Conservation (phyloP, 768 basidiomycete species). For the Tulasnella sp. region DNA sequence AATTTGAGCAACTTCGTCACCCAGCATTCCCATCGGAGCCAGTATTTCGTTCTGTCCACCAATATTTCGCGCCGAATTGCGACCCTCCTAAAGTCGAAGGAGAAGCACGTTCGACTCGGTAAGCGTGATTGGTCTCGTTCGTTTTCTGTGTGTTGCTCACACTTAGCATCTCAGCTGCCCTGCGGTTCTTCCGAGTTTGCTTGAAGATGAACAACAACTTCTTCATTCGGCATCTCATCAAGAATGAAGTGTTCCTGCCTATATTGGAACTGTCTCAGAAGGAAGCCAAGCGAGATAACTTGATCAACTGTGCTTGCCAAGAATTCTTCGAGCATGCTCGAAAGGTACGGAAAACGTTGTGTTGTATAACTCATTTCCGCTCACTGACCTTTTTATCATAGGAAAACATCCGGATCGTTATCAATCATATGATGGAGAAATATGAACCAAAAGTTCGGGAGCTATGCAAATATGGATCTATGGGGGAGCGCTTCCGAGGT, state of each 20-base stretch:
- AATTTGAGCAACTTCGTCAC: slow-evolving; percentile 83
- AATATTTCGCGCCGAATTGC: slow-evolving; percentile 75
- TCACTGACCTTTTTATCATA: slow-evolving; percentile 42
- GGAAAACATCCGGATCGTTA: slow-evolving; percentile 88
- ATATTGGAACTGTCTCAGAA: slow-evolving; percentile 81
- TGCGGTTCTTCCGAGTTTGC: slow-evolving; percentile 88
- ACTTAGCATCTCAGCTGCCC: slow-evolving; percentile 62
- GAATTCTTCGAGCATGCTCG: slow-evolving; percentile 94
- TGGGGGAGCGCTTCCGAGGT: slow-evolving; percentile 66
- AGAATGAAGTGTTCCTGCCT: slow-evolving; percentile 81
- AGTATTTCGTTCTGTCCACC: slow-evolving; percentile 85
- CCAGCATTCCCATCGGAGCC: slow-evolving; percentile 90
- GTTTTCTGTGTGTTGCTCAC: slow-evolving; percentile 30
- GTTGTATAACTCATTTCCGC: neutral
- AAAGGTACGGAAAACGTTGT: slow-evolving; percentile 56
- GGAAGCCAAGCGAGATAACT: slow-evolving; percentile 86
- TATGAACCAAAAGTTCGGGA: slow-evolving; percentile 67
- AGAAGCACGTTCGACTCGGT: slow-evolving; percentile 95
- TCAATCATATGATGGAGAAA: slow-evolving; percentile 79
- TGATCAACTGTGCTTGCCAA: slow-evolving; percentile 92
- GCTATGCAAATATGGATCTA: slow-evolving; percentile 63
- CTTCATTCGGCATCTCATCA: slow-evolving; percentile 69
- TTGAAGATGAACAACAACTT: slow-evolving; percentile 84
- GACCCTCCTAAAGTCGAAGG: slow-evolving; percentile 74
- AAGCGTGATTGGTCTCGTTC: slow-evolving; percentile 32